These are phyloP conservation scores for Apiotrichum gamsii DNA, from an alignment of 1,284 basidiomycete genomes.

Conservation along the genomic window DNA sequence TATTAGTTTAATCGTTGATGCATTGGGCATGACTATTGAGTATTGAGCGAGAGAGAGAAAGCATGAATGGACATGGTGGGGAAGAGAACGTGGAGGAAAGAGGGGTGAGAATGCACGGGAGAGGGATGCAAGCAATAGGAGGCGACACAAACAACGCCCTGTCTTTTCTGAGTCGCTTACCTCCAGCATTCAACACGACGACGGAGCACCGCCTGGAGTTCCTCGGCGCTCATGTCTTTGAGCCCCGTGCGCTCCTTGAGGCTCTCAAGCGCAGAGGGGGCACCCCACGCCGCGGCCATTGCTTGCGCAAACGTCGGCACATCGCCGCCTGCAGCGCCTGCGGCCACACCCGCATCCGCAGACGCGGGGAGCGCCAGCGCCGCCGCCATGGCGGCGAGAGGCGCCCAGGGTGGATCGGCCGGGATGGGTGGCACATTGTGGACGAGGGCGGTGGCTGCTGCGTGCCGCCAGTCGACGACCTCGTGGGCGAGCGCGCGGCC, in stretches of 20 bases:
- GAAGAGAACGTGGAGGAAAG: too few species aligned
- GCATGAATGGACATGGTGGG: too few species aligned
- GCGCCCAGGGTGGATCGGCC: constrained; percentile 65
- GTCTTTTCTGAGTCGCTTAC: not conserved
- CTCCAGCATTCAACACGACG: constrained; percentile 44
- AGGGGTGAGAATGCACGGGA: too few species aligned
- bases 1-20: not conserved
- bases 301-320: constrained; percentile 69
- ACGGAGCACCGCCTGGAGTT: constrained; percentile 38
- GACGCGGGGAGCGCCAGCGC: constrained; percentile 55
- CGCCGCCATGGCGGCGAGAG: constrained; percentile 60
- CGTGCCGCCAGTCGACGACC: constrained; percentile 70
- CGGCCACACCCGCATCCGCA: constrained; percentile 60
- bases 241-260: constrained; percentile 51
- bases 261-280: constrained; percentile 66
- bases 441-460: constrained; percentile 50
- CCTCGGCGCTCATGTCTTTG: constrained; percentile 19
- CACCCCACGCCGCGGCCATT: constrained; percentile 64
- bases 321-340: constrained; percentile 4
- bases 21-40: not conserved
- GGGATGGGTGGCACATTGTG: constrained; percentile 40
- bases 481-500: constrained; percentile 60
- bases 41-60: too few species aligned
- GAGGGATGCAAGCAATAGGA: too few species aligned
- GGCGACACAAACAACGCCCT: too few species aligned